A percentile compares a stretch with the other conserved stretches of the same genome.
Evolutionary conservation across 768 basidiomycete species (phyloP).

Genomic region (Amanita inopinata): DNA sequence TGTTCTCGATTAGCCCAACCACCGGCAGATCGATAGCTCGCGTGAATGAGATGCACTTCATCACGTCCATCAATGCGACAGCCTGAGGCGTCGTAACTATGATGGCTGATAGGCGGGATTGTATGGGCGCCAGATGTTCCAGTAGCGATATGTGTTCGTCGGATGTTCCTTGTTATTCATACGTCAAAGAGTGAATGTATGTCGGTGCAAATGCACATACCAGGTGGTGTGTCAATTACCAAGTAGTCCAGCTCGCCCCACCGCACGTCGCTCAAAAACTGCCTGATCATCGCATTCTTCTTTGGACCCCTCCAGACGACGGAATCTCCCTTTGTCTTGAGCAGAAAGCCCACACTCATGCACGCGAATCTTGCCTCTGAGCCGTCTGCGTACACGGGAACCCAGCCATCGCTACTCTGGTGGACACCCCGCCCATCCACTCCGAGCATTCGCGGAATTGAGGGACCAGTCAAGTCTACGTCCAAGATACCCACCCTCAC

Average conservation of each 20-base stretch:
- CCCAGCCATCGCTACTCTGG: slow-evolving; percentile 94
- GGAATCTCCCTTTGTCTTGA: slow-evolving; percentile 84
- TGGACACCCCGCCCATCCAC: slow-evolving; percentile 82
- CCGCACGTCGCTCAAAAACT: slow-evolving; percentile 89
- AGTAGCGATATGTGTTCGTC: slow-evolving; percentile 96
- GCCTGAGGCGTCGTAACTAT: slow-evolving; percentile 98
- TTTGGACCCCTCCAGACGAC: slow-evolving; percentile 99
- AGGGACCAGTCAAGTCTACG: slow-evolving; percentile 90
- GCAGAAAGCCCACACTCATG: slow-evolving; percentile 95
- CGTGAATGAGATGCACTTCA: slow-evolving; percentile 95
- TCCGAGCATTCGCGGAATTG: slow-evolving; percentile 91
- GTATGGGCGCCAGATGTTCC: slow-evolving; percentile 85
- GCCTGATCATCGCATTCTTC: slow-evolving; percentile 97
- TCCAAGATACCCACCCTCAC: slow-evolving; percentile 84
- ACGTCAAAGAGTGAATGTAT: slow-evolving; percentile 10
- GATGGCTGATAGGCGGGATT: slow-evolving; percentile 68
- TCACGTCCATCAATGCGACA: slow-evolving; percentile 87
- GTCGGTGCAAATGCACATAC: slow-evolving; percentile 35
- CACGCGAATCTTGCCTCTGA: slow-evolving; percentile 65
- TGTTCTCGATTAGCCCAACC: slow-evolving; percentile 92
- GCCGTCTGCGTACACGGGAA: slow-evolving; percentile 93
- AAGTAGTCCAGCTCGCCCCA: slow-evolving; percentile 94
- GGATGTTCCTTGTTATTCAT: slow-evolving; percentile 66
- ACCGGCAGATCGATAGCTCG: slow-evolving; percentile 80
- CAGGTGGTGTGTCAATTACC: slow-evolving; percentile 93